Base-by-base conservation (phyloP, 352 stramenopile species). In the Globisporangium solare region DNA sequence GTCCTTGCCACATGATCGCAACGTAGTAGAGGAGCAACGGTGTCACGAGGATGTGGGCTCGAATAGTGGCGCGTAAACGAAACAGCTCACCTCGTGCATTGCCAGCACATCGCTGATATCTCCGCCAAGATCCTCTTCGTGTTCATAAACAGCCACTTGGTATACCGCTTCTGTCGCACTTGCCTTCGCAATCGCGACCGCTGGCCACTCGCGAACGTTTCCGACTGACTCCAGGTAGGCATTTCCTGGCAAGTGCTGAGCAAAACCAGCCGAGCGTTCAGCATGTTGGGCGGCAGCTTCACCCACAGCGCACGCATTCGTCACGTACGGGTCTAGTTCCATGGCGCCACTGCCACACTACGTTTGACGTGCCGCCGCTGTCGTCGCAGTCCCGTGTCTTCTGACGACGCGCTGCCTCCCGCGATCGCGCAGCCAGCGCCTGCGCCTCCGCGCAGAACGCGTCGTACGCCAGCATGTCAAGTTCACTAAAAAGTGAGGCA, bases 211-310 rank as follows among this genome's bases (percentile, higher is more conserved):
- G 4, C 56, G 61, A 0, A 49, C 53, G 31, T 89, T 89, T 2
- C 62, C 71, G 37, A 52, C 67, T 10, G 83, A 91, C 1, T 89
- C 76, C 10, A 94, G 71, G 37, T 76, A 94, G 35, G 75, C 70
- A 46, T 87, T 77, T 39, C 83, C 83, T 11, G 66, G 57, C 60
- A 90, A 62, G 51, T 89, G 69, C 79, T 89, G 58, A 2, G 15
- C 31, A 58, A 54, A 51, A 35, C 24, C 24, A 27, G 2, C 24
- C 2, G 24, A 27, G 24, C 24, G 24, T 51, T 13, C 10, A 39
- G 14, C 46, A 15, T 21, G 20, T 35, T 12, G 17, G 18, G 17
- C 37, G 22, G 3, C 5, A 18, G 14, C 8, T 12, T 14, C 10
- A n/a, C 12, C 10, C 22, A 17, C 6, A 47, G 45, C 47, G 39